Evolutionary conservation across 352 stramenopile species (phyloP), one percentile per base, ranked within the genome.

Genomic region (Phytopythium delawarense): DNA sequence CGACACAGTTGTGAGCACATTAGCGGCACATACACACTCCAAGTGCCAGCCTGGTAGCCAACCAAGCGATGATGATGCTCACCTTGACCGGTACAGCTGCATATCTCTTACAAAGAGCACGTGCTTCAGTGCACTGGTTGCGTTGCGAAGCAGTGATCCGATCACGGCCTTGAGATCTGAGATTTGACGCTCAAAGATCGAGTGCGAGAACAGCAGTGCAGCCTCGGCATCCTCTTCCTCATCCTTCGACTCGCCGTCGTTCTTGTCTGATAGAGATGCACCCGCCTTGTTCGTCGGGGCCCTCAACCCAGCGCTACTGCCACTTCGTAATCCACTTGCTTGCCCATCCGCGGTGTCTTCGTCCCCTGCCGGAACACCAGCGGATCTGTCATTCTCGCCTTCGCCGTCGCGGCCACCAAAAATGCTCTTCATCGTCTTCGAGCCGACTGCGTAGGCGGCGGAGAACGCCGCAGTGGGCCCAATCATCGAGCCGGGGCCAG

Each of bases 161-260:
- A 65, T 65, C 3, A 88, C 61, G 1, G 59, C 55, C 46, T 73
- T 81, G 32, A 87, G 74, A 23, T 88, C 72, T 1, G 48, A 53
- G 51, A 87, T 72, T 55, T 87, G 78, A 11, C 69, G 70, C 65
- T 92, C 83, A 63, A 89, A 92, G 46, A 88, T 87, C n/a, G 79
- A 85, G 62, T 83, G 76, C 46, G 75, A 81, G 62, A 92, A 89
- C 6, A 91, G 57, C 56, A 85, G 56, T 37, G 66, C 63, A 18
- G 52, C 52, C 52, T 89, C 76, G 25, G 75, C 64, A 60, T 87
- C 81, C n/a, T 81, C 67, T 7, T 74, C 63, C 37, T 64, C 53
- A 20, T 50, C 39, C 34, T 55, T 18, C 21, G 59, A 50, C n/a
- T 66, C 65, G n/a, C 61, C 46, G 51, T 21, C 39, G 35, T 30